These are phyloP conservation scores for Heterobasidion occidentale DNA, from an alignment of 1,284 basidiomycete species.

Conservation along the genomic window DNA sequence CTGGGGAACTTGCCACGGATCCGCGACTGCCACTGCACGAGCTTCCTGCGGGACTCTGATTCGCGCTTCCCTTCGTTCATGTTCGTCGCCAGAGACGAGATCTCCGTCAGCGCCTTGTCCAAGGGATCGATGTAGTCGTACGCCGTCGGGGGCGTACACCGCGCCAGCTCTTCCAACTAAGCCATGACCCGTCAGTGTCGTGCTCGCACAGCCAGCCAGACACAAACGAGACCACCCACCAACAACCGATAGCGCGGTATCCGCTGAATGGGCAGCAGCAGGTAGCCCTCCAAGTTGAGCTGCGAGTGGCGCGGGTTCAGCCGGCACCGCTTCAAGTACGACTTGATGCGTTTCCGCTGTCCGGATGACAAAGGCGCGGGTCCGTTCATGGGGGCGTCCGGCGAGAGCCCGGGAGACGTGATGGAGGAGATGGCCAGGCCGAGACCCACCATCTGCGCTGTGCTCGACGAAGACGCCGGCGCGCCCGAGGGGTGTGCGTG, in stretches of 20 bases:
- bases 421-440: conserved; percentile 54
- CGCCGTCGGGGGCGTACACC: conserved; percentile 68
- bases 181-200: not conserved
- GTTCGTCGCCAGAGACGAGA: conserved; percentile 79
- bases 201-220: not conserved
- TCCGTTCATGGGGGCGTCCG: conserved; percentile 25
- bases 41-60: conserved; percentile 79
- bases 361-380: conserved; percentile 44
- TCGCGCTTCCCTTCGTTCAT: conserved; percentile 98
- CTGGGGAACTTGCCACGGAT: conserved; percentile 91
- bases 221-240: conserved; percentile 34
- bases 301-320: conserved; percentile 90
- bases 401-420: conserved; percentile 34
- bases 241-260: conserved; percentile 93
- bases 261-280: conserved; percentile 92
- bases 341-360: conserved; percentile 81
- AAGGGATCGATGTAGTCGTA: conserved; percentile 75
- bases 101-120: conserved; percentile 78
- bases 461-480: conserved; percentile 54
- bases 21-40: conserved; percentile 89
- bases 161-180: conserved; percentile 77
- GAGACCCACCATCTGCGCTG: conserved; percentile 54
- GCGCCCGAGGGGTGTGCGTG: conserved; percentile 31
- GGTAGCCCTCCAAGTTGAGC: conserved; percentile 90
- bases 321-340: conserved; percentile 81